These are phyloP conservation scores for Cryptococcus depauperatus DNA, from an alignment of 1,284 basidiomycete species.

Conservation along the genomic window DNA sequence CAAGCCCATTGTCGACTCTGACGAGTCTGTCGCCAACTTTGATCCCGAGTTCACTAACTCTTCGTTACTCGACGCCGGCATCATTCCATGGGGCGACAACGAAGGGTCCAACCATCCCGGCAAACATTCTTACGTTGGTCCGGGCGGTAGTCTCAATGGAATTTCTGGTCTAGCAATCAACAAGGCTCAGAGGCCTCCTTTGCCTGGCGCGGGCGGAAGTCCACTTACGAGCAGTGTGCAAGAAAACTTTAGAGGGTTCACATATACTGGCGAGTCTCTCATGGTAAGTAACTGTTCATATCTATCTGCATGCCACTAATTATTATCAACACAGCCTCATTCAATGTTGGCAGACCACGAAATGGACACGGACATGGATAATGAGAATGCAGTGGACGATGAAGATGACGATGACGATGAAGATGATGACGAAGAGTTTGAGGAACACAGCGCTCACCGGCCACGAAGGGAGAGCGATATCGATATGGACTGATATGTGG, in stretches of 20 bases:
- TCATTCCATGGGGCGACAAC: slow-evolving; percentile 55
- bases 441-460: slow-evolving; percentile 38
- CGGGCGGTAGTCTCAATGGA: slow-evolving; percentile 17
- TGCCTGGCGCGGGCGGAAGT: slow-evolving; percentile 51
- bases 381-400: slow-evolving; percentile 44
- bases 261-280: slow-evolving; percentile 76
- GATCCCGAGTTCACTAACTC: slow-evolving; percentile 87
- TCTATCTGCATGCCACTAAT: neutral
- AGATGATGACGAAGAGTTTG: slow-evolving; percentile 39
- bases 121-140: slow-evolving; percentile 42
- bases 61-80: slow-evolving; percentile 47
- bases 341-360: slow-evolving; percentile 45
- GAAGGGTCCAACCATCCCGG: slow-evolving; percentile 21
- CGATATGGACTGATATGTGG: slow-evolving; percentile 36
- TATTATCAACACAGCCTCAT: slow-evolving; percentile 24
- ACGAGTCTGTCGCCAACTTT: slow-evolving; percentile 96
- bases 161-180: slow-evolving; percentile 41
- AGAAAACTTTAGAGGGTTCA: slow-evolving; percentile 89
- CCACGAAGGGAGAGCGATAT: slow-evolving; percentile 42
- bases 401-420: slow-evolving; percentile 23
- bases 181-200: slow-evolving; percentile 29
- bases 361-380: slow-evolving; percentile 46
- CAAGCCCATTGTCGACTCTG: slow-evolving; percentile 95
- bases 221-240: slow-evolving; percentile 82
- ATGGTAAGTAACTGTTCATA: slow-evolving; percentile 31